These are phyloP conservation scores for Backusella sp. DNA, from an alignment of 192 early-diverging fungal genomes.

Conservation along the genomic window DNA sequence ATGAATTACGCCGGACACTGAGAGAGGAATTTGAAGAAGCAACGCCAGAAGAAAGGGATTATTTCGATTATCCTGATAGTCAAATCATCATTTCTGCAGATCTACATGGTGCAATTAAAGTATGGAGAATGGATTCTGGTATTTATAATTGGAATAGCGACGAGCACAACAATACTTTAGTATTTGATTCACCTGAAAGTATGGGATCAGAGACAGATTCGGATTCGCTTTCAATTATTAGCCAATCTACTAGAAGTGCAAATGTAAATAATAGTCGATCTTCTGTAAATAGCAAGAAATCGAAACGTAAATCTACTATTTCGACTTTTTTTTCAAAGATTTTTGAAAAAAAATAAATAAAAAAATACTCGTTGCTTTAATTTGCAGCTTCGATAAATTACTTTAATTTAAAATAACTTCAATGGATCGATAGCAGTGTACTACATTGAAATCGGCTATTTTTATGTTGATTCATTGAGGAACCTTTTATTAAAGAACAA, in stretches of 20 bases:
- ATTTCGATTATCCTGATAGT: constrained; percentile 40
- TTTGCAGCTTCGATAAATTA: no score
- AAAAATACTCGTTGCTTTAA: no score
- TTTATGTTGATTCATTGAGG: no score
- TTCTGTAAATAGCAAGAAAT: neutral
- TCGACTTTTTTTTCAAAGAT: neutral
- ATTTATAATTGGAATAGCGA: constrained; percentile 14
- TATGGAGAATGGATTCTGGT: constrained; percentile 63
- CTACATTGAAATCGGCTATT: no score
- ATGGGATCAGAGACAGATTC: neutral
- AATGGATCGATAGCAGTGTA: no score
- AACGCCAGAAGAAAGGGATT: neutral
- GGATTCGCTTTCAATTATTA: neutral
- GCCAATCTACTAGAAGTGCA: neutral
- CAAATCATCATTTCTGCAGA: constrained; percentile 68
- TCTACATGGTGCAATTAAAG: constrained; percentile 57
- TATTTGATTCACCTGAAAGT: neutral
- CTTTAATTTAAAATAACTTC: no score
- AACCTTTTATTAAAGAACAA: no score
- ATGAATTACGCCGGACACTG: neutral
- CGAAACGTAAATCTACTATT: neutral
- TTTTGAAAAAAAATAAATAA: neutral
- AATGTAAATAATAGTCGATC: neutral
- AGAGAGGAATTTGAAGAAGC: constrained; percentile 10
- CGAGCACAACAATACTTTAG: neutral